Evolutionary conservation across 2,329 filamentous ascomycete genomes (phyloP).

Genomic region (Neurospora sp.): DNA sequence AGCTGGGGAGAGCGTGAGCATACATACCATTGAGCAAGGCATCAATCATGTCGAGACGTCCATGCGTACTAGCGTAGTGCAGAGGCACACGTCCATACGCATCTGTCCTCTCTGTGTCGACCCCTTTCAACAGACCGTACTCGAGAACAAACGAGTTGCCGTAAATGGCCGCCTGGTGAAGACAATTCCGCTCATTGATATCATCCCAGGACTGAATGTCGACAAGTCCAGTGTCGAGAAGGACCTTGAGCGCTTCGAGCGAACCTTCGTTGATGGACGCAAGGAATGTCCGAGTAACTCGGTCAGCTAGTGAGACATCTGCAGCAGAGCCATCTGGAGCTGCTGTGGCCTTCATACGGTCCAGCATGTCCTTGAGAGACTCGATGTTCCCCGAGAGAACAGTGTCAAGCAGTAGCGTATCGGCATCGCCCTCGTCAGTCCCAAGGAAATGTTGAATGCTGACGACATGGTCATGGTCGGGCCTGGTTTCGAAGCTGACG

Average conservation of each 20-base stretch:
- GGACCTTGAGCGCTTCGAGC: slow-evolving; percentile 60
- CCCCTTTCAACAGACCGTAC: slow-evolving; percentile 62
- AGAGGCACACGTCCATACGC: slow-evolving; percentile 90
- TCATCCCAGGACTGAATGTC: slow-evolving; percentile 92
- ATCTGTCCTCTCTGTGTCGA: slow-evolving; percentile 72
- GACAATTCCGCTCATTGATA: slow-evolving; percentile 92
- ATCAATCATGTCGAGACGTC: slow-evolving; percentile 73
- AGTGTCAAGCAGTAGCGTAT: slow-evolving; percentile 78
- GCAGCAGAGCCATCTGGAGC: slow-evolving; percentile 25
- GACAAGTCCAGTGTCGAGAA: slow-evolving; percentile 73
- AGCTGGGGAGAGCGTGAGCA: neutral
- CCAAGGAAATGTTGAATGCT: slow-evolving; percentile 56
- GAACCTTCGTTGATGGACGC: slow-evolving; percentile 81
- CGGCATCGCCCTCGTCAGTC: slow-evolving; percentile 81
- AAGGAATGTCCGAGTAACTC: slow-evolving; percentile 82
- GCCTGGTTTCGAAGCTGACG: slow-evolving; percentile 62
- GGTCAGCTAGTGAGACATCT: slow-evolving; percentile 52
- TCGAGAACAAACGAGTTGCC: slow-evolving; percentile 70
- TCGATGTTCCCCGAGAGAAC: slow-evolving; percentile 73
- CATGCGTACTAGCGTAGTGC: slow-evolving; percentile 95
- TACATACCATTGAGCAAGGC: slow-evolving; percentile 57
- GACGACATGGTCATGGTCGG: slow-evolving; percentile 47
- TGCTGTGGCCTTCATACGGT: slow-evolving; percentile 49
- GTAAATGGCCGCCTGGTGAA: slow-evolving; percentile 95
- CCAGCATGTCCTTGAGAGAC: slow-evolving; percentile 70